Percentiles rank a stretch among this genome's conserved stretches.
phyloP scores from a whole-genome alignment of 306 rosid genomes.

The Acacia confusa region DNA sequence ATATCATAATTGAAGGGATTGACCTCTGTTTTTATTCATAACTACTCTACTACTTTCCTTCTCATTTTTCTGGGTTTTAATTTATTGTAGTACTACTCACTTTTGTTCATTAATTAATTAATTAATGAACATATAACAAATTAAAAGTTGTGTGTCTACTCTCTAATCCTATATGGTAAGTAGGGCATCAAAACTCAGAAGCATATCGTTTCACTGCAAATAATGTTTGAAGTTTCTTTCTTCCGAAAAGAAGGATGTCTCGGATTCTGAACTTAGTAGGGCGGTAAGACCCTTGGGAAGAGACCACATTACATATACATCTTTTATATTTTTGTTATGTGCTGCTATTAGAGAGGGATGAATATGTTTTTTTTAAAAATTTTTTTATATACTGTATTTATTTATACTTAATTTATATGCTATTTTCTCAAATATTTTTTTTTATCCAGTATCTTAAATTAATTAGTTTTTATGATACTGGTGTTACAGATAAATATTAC shows the following conservation, averaged over 20 bases:
- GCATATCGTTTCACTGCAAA: not conserved
- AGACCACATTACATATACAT: no score
- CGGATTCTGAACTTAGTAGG: constrained; percentile 64
- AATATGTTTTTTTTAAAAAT: no score
- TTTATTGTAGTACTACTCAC: not conserved
- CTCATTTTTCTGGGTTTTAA: not conserved
- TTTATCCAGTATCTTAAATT: no score
- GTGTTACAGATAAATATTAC: no score
- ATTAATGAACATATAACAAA: not conserved
- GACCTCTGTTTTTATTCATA: constrained; percentile 32
- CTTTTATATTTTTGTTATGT: no score
- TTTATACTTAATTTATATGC: no score
- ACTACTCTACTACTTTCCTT: not conserved
- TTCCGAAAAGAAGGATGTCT: constrained; percentile 39
- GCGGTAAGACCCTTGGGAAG: no score
- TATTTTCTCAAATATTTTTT: no score
- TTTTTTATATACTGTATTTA: no score
- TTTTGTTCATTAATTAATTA: not conserved
- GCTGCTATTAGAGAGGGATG: no score
- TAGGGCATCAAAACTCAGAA: constrained; percentile 32
- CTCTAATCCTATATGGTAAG: not conserved
- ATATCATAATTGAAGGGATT: constrained; percentile 29
- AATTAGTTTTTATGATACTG: no score
- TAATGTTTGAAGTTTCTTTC: not conserved
- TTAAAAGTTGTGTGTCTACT: not conserved